Evolutionary conservation across 306 rosid genomes (phyloP).

Genomic region (Cucumis cinereus): DNA sequence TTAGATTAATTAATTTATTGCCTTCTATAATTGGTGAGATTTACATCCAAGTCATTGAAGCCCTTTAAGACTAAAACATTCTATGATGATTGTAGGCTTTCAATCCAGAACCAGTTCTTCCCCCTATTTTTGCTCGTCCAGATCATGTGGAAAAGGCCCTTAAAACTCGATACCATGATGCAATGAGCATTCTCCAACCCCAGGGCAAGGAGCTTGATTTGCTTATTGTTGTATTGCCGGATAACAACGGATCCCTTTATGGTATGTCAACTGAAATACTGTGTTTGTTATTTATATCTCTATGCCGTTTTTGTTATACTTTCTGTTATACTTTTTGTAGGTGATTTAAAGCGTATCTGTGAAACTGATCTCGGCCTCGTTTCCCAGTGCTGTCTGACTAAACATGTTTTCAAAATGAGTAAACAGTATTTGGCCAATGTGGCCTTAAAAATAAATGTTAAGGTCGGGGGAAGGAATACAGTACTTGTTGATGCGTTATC

Average conservation of each 20-base stretch:
- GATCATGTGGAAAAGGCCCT: constrained; percentile 86
- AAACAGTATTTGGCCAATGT: constrained; percentile 94
- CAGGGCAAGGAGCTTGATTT: constrained; percentile 65
- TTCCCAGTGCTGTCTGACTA: constrained; percentile 88
- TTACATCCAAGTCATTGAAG: not conserved
- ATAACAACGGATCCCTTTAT: constrained; percentile 87
- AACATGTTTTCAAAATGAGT: constrained; percentile 71
- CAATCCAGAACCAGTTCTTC: constrained; percentile 67
- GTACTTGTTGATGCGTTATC: constrained; percentile 94
- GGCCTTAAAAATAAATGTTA: constrained; percentile 80
- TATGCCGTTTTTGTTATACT: not conserved
- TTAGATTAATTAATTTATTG: not conserved
- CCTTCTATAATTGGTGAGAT: not conserved
- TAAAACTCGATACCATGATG: constrained; percentile 66
- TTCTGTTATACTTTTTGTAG: constrained; percentile 20
- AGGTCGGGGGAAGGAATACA: constrained; percentile 94
- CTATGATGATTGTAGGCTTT: constrained; percentile 33
- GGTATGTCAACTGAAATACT: constrained; percentile 28
- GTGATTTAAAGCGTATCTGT: constrained; percentile 83
- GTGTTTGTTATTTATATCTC: not conserved
- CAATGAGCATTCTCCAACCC: constrained; percentile 38
- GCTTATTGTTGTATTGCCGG: constrained; percentile 85
- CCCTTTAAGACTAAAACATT: not conserved
- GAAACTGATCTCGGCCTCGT: constrained; percentile 96
- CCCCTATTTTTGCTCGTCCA: constrained; percentile 48